Conservation (phyloP, 768 basidiomycete genomes). For the Calocybe gangraenosa region DNA sequence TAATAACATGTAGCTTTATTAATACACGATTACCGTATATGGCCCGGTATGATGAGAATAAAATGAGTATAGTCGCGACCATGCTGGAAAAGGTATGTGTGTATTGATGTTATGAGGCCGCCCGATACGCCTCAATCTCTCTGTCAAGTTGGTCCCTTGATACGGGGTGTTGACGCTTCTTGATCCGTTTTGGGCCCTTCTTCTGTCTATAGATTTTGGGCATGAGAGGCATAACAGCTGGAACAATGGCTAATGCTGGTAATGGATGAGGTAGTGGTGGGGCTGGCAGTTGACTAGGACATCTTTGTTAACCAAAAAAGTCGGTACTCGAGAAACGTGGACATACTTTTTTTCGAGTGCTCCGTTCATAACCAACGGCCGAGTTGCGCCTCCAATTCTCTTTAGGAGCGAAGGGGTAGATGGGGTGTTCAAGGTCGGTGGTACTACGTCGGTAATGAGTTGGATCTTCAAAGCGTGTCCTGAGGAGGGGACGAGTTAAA, state of each 20-base stretch:
- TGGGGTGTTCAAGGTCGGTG: slow-evolving; percentile 18
- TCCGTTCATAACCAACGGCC: slow-evolving; percentile 2
- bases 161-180: slow-evolving; percentile 41
- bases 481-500: slow-evolving; percentile 19
- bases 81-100: too few relatives aligned
- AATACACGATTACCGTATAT: too few relatives aligned
- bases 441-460: slow-evolving; percentile 46
- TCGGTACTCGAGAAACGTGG: not conserved
- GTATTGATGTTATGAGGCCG: too few relatives aligned
- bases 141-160: slow-evolving; percentile 63
- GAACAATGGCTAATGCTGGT: slow-evolving; percentile 20
- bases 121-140: slow-evolving; percentile 80
- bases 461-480: slow-evolving; percentile 68
- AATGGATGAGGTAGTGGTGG: slow-evolving; percentile 7
- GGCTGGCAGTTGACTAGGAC: not conserved
- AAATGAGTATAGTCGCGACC: too few relatives aligned
- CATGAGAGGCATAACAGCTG: slow-evolving; percentile 22
- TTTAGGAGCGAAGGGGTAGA: slow-evolving; percentile 24
- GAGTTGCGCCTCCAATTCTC: slow-evolving; percentile 19
- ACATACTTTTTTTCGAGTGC: slow-evolving; percentile 17
- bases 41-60: too few relatives aligned
- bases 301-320: not conserved
- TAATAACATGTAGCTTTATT: too few relatives aligned
- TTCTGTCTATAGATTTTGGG: slow-evolving; percentile 46
- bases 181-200: slow-evolving; percentile 73